phyloP scores from a whole-genome alignment of 306 rosid species.

The Abrus pulchellus region DNA sequence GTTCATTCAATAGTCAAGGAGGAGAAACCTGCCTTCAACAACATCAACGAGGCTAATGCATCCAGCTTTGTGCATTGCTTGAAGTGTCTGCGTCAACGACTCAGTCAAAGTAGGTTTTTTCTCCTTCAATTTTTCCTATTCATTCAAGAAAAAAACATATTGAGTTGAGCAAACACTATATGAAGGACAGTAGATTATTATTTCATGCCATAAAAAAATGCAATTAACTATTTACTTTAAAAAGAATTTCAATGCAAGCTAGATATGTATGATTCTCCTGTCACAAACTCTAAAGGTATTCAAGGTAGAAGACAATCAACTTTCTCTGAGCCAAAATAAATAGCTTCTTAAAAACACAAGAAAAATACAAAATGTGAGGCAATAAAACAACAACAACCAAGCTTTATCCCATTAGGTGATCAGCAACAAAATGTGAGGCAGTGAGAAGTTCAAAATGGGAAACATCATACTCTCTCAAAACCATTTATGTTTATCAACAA shows the following conservation, averaged over 20 bases:
- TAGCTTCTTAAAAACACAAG: not conserved
- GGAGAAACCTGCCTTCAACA: conserved; percentile 80
- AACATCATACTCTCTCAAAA: conserved; percentile 4
- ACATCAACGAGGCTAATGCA: conserved; percentile 81
- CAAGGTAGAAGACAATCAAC: conserved; percentile 23
- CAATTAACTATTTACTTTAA: conserved; percentile 28
- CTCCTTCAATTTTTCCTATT: conserved; percentile 97
- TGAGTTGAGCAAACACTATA: conserved; percentile 41
- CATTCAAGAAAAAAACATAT: conserved; percentile 44
- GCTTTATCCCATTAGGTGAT: no score
- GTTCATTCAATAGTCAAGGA: conserved; percentile 10
- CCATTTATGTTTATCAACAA: not conserved
- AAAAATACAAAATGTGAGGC: not conserved
- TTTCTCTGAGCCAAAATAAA: conserved; percentile 10
- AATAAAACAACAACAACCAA: no score
- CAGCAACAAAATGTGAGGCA: not conserved
- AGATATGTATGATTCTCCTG: not conserved
- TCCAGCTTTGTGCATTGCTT: conserved; percentile 93
- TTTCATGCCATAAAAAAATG: conserved; percentile 4
- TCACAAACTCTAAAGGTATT: conserved; percentile 36
- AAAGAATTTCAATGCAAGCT: conserved; percentile 22
- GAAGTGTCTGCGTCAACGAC: conserved; percentile 87
- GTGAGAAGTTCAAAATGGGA: conserved; percentile 35
- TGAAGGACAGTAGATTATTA: conserved; percentile 31
- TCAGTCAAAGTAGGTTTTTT: conserved; percentile 85